Percentiles rank a stretch among this genome's conserved stretches.
Evolutionary conservation across 2,329 filamentous ascomycete genomes (phyloP).

Genomic region (Apiospora hydei): DNA sequence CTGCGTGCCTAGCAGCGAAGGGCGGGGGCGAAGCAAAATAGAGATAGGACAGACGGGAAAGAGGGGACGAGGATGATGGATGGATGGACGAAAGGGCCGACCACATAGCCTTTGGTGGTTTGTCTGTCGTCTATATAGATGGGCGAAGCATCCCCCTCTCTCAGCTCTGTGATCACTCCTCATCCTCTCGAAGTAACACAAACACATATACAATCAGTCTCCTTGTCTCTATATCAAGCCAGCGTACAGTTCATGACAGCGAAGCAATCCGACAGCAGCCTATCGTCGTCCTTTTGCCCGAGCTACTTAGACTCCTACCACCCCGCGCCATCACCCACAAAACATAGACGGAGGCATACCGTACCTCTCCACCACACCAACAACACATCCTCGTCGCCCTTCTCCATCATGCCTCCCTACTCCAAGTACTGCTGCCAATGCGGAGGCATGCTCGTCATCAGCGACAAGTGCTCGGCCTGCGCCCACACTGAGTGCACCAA

Average conservation of each 20-base stretch:
- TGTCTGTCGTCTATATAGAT: not conserved
- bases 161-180: not conserved
- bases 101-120: not conserved
- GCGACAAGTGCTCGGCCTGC: slow-evolving; percentile 59
- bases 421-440: slow-evolving; percentile 63
- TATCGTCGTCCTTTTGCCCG: not conserved
- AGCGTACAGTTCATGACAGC: not conserved
- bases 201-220: not conserved
- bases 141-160: not conserved
- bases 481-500: slow-evolving; percentile 57
- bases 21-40: not conserved
- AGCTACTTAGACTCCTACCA: not conserved
- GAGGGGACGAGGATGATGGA: not conserved
- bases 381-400: not conserved
- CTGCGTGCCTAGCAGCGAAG: slow-evolving; percentile 2
- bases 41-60: not conserved
- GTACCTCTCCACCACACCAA: slow-evolving; percentile 22
- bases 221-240: not conserved
- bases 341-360: not conserved
- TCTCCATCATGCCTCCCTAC: slow-evolving; percentile 50
- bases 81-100: not conserved
- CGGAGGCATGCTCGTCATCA: slow-evolving; percentile 64
- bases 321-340: not conserved
- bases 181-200: not conserved
- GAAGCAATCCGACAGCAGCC: not conserved